Base-by-base conservation (phyloP, 108 stramenopile species). In the Skeletonema costatum region DNA sequence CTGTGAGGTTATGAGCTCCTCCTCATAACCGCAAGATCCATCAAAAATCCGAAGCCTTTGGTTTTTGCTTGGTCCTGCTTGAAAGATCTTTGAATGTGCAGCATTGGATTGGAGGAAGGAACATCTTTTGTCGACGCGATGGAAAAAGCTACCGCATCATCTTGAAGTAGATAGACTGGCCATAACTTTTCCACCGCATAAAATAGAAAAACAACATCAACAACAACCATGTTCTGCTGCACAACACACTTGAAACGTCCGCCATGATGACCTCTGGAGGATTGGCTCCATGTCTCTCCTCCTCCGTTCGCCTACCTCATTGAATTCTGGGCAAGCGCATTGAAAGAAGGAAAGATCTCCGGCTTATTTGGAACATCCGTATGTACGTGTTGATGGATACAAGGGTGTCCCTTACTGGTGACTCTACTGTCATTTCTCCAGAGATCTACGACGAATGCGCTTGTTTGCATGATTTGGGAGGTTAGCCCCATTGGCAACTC, bases 181-280 rank as follows among this genome's bases (percentile, higher is more conserved):
- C 50, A 51, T 19, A 51, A 51, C 19, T 56, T 25, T 56, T 29
- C 53, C 53, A 56, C 21, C 21, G 44, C 53, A 56, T 1, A 51
- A 51, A n/a, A 51, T 10, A 56, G 4, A 25, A 56, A 56, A 29
- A 6, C 16, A 50, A 50, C n/a, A 50, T 19, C 39, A 41, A 46
- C 44, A 46, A 29, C 25, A 63, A 63, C 62, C 62, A 63, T 64
- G 63, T 39, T n/a, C 63, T 64, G 36, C 78, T 42, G 29, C 66
- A 58, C 64, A 68, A 79, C 80, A 87, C 75, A 89, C n/a, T n/a
- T 94, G 70, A 92, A n/a, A 94, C 83, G 92, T 97, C n/a, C 39
- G 96, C 94, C 78, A 91, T 97, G 85, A 90, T 97, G 92, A 95
- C 93, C 46, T 85, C 92, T 60, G 94, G 90, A 51, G 96, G 96